Percentiles rank a stretch among this genome's conserved stretches.
phyloP scores from a whole-genome alignment of 345 rosid genomes.

The Syzygium aqueum region DNA sequence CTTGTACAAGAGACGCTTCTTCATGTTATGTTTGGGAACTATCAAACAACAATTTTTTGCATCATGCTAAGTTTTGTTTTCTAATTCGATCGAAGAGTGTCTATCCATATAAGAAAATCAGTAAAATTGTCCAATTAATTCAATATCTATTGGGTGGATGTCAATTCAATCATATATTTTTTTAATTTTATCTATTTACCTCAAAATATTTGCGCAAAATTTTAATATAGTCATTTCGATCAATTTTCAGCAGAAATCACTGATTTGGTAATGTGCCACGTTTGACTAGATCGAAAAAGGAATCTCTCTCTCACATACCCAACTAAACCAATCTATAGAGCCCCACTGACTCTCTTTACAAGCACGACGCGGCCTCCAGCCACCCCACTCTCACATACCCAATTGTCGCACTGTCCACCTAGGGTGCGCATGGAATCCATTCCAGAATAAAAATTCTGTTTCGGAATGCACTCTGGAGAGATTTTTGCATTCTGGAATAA shows the following conservation, averaged over 20 bases:
- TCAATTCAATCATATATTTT: background rate
- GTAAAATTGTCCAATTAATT: accelerated
- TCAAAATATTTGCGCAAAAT: too few relatives aligned
- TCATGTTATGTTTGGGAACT: background rate
- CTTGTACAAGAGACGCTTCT: background rate
- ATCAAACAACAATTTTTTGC: background rate
- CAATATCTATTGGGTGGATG: accelerated
- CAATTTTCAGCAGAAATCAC: accelerated
- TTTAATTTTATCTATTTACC: too few relatives aligned
- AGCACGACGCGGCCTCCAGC: background rate
- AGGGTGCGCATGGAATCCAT: too few relatives aligned
- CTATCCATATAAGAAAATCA: background rate
- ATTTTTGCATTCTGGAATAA: too few relatives aligned
- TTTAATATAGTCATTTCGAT: accelerated
- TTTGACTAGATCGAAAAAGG: too few relatives aligned
- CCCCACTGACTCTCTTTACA: background rate
- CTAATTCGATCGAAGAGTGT: background rate
- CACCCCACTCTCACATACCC: background rate
- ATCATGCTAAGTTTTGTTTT: background rate
- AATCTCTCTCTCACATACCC: background rate
- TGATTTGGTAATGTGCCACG: accelerated
- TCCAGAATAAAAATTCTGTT: too few relatives aligned
- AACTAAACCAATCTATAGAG: background rate
- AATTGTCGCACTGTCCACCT: background rate
- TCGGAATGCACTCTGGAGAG: too few relatives aligned